These are phyloP conservation scores for Penicillium bialowiezense DNA, from an alignment of 495 filamentous ascomycete species.

Conservation along the genomic window DNA sequence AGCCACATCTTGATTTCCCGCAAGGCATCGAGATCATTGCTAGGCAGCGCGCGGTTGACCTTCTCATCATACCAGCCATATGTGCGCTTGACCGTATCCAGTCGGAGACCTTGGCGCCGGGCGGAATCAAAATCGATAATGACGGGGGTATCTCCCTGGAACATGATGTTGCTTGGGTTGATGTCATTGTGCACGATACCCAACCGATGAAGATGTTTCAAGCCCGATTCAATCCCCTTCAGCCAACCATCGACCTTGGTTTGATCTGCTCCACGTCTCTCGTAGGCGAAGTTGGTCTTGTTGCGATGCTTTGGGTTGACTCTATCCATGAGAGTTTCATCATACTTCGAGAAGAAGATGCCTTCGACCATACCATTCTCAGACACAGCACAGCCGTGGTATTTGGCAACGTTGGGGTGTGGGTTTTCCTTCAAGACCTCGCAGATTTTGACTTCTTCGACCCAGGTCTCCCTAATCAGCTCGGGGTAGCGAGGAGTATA, in stretches of 20 bases:
- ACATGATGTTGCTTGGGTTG: conserved; percentile 29
- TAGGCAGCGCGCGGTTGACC: not conserved
- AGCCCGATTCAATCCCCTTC: conserved; percentile 23
- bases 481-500: conserved; percentile 6
- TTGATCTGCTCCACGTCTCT: not conserved
- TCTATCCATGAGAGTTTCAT: conserved; percentile 27
- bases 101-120: too few species aligned
- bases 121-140: conserved; percentile 22
- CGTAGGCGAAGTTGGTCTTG: conserved; percentile 11
- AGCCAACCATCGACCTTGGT: conserved; percentile 6
- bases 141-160: conserved; percentile 21
- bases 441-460: conserved; percentile 13
- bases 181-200: conserved; percentile 31
- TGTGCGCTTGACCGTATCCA: conserved; percentile 3
- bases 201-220: conserved; percentile 25
- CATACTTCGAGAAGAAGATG: conserved; percentile 30
- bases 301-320: conserved; percentile 14
- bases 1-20: conserved; percentile 2
- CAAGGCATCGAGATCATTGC: not conserved
- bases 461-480: conserved; percentile 1
- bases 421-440: conserved; percentile 20
- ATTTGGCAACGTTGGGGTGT: conserved; percentile 29
- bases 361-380: conserved; percentile 26
- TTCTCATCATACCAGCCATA: not conserved
- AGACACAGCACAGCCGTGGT: conserved; percentile 26